phyloP scores from a whole-genome alignment of 2,329 filamentous ascomycete genomes.

The Apiospora sp. region DNA sequence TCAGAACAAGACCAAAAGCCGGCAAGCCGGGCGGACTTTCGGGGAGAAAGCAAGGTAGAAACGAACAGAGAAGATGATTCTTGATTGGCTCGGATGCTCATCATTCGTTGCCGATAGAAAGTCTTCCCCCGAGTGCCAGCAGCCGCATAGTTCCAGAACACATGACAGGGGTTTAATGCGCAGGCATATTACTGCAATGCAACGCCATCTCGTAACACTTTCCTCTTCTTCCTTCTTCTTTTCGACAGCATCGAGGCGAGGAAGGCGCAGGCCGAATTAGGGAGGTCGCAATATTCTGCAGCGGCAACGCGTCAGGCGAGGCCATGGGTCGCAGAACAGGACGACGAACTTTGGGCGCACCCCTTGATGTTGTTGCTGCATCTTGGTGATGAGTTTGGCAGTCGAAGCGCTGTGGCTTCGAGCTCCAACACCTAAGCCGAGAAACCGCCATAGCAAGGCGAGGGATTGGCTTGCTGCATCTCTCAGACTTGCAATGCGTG shows the following conservation, averaged over 20 bases:
- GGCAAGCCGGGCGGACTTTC: slow-evolving; percentile 4
- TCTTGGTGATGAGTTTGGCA: background rate
- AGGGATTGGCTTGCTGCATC: too few relatives aligned
- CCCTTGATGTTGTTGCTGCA: too few relatives aligned
- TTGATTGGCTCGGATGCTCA: background rate
- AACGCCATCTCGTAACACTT: background rate
- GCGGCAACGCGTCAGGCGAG: background rate
- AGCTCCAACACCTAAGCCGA: background rate
- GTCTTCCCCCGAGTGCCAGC: background rate
- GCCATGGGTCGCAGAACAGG: background rate
- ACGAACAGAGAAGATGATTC: background rate
- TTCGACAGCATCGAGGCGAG: background rate
- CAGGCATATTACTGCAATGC: slow-evolving; percentile 8
- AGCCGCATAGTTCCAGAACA: background rate
- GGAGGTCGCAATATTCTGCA: background rate
- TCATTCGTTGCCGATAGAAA: background rate
- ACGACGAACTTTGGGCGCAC: background rate
- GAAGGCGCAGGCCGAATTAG: background rate
- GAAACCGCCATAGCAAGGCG: background rate
- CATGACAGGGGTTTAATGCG: slow-evolving; percentile 3
- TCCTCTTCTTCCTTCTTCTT: background rate
- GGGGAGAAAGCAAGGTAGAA: background rate
- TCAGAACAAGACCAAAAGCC: background rate
- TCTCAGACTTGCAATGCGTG: background rate
- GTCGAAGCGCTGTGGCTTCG: background rate